Evolutionary conservation across 2,329 filamentous ascomycete species (phyloP).

Genomic region (Xylaria sp.): DNA sequence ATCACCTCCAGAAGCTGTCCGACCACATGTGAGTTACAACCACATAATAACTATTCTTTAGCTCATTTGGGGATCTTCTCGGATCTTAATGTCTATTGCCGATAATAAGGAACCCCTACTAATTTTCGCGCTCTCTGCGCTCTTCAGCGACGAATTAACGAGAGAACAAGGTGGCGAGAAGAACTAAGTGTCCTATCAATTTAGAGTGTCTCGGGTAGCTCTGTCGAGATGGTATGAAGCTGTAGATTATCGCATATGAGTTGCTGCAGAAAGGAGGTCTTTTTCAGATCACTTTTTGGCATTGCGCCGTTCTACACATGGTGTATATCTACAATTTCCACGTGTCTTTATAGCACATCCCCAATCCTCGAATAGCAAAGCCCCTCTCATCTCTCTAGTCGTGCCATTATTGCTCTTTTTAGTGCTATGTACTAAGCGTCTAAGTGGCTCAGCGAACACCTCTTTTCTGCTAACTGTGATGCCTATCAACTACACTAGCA

Average conservation of each 20-base stretch:
- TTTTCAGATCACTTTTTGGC: conserved; percentile 24
- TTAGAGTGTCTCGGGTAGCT: background rate
- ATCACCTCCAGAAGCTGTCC: conserved; percentile 83
- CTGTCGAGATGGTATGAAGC: background rate
- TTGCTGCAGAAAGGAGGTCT: conserved; percentile 17
- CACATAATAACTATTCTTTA: background rate
- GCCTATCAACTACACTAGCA: background rate
- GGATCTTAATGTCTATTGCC: background rate
- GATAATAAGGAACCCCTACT: background rate
- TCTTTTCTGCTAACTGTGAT: conserved; percentile 8
- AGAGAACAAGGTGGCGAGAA: conserved; percentile 72
- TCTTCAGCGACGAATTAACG: conserved; percentile 74
- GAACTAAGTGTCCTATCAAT: conserved; percentile 51
- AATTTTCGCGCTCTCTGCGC: conserved; percentile 6
- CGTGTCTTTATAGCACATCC: conserved; percentile 24
- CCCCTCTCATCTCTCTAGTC: conserved; percentile 27
- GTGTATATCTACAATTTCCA: conserved; percentile 38
- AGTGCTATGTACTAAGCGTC: conserved; percentile 7
- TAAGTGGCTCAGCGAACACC: conserved; percentile 2
- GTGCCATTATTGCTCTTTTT: conserved; percentile 23
- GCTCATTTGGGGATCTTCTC: background rate
- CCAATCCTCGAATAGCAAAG: conserved; percentile 30
- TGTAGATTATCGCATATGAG: conserved; percentile 5
- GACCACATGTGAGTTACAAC: conserved; percentile 75
- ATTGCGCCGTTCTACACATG: conserved; percentile 27